These are phyloP conservation scores for Miscanthus lutarioriparius DNA, from an alignment of 176 grass and related monocot species.

Conservation along the genomic window DNA sequence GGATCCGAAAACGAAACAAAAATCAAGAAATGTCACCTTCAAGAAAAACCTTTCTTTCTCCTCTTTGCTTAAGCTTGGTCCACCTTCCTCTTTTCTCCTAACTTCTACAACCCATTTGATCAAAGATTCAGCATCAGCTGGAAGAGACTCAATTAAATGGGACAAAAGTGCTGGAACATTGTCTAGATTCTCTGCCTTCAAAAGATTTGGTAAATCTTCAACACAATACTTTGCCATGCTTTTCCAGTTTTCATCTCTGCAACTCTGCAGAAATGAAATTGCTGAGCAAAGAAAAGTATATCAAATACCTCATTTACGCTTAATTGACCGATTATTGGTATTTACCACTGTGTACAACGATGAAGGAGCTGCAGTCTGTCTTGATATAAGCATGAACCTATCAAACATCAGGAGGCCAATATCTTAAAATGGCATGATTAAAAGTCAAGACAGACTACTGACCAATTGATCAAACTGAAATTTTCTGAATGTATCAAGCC, in stretches of 20 bases:
- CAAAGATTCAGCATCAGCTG: slow-evolving; percentile 76
- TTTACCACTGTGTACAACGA: slow-evolving; percentile 85
- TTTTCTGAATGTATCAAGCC: not conserved
- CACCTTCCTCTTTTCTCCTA: slow-evolving; percentile 82
- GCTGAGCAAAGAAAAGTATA: slow-evolving; percentile 14
- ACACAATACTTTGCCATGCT: slow-evolving; percentile 63
- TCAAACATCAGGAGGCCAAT: slow-evolving; percentile 27
- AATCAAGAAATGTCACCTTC: slow-evolving; percentile 47
- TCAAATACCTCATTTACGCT: not conserved
- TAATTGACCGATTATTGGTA: slow-evolving; percentile 2
- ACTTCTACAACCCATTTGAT: slow-evolving; percentile 94
- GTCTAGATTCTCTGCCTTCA: slow-evolving; percentile 58
- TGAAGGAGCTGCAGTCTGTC: slow-evolving; percentile 50
- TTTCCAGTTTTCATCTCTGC: slow-evolving; percentile 69
- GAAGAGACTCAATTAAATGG: slow-evolving; percentile 59
- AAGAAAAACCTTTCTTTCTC: slow-evolving; percentile 67
- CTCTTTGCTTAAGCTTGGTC: slow-evolving; percentile 60
- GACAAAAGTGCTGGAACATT: slow-evolving; percentile 55
- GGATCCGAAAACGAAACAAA: slow-evolving; percentile 18
- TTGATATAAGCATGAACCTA: slow-evolving; percentile 94
- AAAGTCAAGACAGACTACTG: not conserved
- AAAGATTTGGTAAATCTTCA: slow-evolving; percentile 70
- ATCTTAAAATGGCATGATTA: slow-evolving; percentile 11
- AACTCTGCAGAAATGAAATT: slow-evolving; percentile 56
- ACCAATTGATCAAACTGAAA: not conserved